These are phyloP conservation scores for Cytospora chrysosperma DNA, from an alignment of 2,329 filamentous ascomycete species.

Conservation along the genomic window DNA sequence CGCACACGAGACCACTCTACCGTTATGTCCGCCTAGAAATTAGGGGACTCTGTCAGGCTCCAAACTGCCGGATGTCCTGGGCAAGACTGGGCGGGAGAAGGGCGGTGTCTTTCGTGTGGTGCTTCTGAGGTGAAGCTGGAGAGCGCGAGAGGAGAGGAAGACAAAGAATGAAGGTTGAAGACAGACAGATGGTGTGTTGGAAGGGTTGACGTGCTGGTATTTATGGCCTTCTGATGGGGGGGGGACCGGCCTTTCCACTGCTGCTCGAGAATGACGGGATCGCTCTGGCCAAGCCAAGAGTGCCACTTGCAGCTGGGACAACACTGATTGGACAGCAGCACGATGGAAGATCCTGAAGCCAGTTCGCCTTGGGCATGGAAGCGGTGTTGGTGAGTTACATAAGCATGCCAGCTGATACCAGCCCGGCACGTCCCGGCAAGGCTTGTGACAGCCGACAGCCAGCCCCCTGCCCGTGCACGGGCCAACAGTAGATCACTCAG, in stretches of 20 bases:
- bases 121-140: background rate
- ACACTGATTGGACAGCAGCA: conserved; percentile 8
- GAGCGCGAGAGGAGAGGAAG: conserved; percentile 6
- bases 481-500: too few species aligned
- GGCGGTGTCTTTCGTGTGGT: background rate
- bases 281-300: conserved; percentile 8
- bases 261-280: conserved; percentile 17
- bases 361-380: conserved; percentile 1
- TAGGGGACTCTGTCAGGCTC: conserved; percentile 6
- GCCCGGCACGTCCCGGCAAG: background rate
- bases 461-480: too few species aligned
- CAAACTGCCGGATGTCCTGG: background rate
- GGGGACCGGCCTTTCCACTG: conserved; percentile 1
- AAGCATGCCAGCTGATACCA: background rate
- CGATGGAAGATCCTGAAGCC: background rate
- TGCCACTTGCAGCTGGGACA: conserved; percentile 12
- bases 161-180: conserved; percentile 15
- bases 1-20: conserved; percentile 1
- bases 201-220: conserved; percentile 18
- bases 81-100: background rate
- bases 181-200: conserved; percentile 3
- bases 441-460: background rate
- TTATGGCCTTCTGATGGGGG: conserved; percentile 20
- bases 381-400: background rate
- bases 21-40: conserved; percentile 11